Base-by-base conservation (phyloP, 2,329 filamentous ascomycete species). In the Epichloe typhina region DNA sequence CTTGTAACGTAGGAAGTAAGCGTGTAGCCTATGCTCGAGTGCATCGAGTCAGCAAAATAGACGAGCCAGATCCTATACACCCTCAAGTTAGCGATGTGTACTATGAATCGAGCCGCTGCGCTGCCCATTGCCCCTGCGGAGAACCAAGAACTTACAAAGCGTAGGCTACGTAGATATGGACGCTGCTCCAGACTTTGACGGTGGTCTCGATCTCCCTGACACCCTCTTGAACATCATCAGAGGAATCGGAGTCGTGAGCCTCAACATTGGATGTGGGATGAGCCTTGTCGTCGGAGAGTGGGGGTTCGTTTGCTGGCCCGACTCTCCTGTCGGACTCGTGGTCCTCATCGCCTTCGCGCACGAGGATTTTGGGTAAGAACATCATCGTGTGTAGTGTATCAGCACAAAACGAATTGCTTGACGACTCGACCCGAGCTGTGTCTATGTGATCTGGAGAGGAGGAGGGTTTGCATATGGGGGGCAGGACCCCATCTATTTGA, bases 51-150 rank as follows among this genome's bases (percentile, higher is more conserved):
- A 23, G 33, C 12, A 5, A 52, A 52, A 38, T 52, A 52, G 15
- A 52, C 45, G 38, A 52, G 8, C 50, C 50, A 52, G 37, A 52
- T 52, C 9, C 50, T 52, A 19, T 31, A 13, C 12, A 4, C 4
- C 21, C 23, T 17, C n/a, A 57, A 50, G 53, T 72, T 74, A 21
- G 67, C 68, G 0, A 19, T 11, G 39, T 11, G 9, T 21, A 11
- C 17, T 31, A 12, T 21, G 40, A 12, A 6, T 8, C 5, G 40
- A 42, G 19, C 11, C 19, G 19, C 5, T 9, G 5, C 15, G 6
- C 9, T 9, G 39, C 39, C n/a, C 6, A 15, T 8, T 17, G 17
- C 11, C 15, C 15, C 17, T 41, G n/a, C n/a, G 17, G n/a, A 41
- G 39, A 11, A 19, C 8, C 17, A 21, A 11, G 31, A 13, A 49